Evolutionary conservation across 2,329 filamentous ascomycete genomes (phyloP).

Genomic region (Leptosphaerulina australis): DNA sequence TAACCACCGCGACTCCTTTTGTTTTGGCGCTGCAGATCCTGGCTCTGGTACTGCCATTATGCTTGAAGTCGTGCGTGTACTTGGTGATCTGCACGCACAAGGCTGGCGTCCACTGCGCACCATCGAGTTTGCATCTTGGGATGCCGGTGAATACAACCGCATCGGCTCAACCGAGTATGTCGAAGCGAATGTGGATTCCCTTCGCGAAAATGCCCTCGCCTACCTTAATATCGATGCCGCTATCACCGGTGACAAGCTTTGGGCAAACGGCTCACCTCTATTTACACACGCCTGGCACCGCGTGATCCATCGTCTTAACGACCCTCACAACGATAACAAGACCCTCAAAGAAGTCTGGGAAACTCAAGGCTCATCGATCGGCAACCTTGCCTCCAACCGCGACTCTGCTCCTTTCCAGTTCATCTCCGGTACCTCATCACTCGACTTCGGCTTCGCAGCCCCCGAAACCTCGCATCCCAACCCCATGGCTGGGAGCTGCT

Average conservation of each 20-base stretch:
- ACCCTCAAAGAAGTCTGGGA: constrained; percentile 80
- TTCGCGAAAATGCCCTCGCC: constrained; percentile 77
- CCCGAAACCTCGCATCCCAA: constrained; percentile 40
- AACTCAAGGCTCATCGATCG: constrained; percentile 62
- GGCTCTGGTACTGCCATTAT: constrained; percentile 87
- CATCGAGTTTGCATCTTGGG: constrained; percentile 97
- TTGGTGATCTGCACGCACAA: constrained; percentile 74
- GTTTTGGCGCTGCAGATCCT: constrained; percentile 83
- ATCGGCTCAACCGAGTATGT: constrained; percentile 96
- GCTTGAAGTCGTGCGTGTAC: constrained; percentile 84
- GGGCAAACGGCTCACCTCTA: constrained; percentile 79
- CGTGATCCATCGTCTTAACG: constrained; percentile 74
- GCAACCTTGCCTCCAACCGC: constrained; percentile 73
- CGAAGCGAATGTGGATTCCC: constrained; percentile 75
- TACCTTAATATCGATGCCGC: constrained; percentile 92
- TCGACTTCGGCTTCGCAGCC: constrained; percentile 77
- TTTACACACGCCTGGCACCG: constrained; percentile 74
- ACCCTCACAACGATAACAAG: constrained; percentile 69
- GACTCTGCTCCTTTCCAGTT: constrained; percentile 92
- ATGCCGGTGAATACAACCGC: constrained; percentile 89
- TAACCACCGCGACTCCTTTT: constrained; percentile 92
- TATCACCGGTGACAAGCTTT: constrained; percentile 75
- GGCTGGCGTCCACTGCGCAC: constrained; percentile 94
- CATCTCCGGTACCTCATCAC: constrained; percentile 83
- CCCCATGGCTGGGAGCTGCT: constrained; percentile 80